Conservation (phyloP, 768 basidiomycete species). For the Podaxis carcinomalis region DNA sequence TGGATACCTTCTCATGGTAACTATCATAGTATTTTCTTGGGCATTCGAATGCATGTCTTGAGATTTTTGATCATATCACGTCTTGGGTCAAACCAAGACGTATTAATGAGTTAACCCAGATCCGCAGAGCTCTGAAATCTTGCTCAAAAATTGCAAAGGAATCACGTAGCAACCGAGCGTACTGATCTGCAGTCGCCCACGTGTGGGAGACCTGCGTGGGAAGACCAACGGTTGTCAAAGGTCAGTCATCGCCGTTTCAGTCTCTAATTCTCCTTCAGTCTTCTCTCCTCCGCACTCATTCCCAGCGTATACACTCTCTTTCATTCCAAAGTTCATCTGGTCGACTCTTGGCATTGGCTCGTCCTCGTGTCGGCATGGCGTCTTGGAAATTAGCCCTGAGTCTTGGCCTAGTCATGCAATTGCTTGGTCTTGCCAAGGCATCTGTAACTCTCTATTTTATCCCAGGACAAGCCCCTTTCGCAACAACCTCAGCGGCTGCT, state of each 20-base stretch:
- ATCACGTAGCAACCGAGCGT: not conserved
- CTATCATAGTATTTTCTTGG: too few relatives aligned
- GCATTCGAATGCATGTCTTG: too few relatives aligned
- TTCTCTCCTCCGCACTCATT: conserved; percentile 5
- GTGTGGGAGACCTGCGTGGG: not conserved
- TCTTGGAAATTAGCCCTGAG: conserved; percentile 1
- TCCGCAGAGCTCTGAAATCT: not conserved
- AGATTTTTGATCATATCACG: too few relatives aligned
- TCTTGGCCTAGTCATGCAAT: not conserved
- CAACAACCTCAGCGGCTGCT: conserved; percentile 27
- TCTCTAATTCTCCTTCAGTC: not conserved
- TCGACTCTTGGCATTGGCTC: not conserved
- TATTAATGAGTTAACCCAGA: too few relatives aligned
- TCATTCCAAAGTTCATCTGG: not conserved
- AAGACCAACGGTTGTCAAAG: not conserved
- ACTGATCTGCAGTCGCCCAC: not conserved
- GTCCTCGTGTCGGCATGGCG: not conserved
- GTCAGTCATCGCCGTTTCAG: not conserved
- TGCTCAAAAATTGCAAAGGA: too few relatives aligned
- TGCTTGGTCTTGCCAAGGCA: conserved; percentile 6
- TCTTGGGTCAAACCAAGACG: too few relatives aligned
- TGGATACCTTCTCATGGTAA: too few relatives aligned
- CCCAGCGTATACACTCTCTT: not conserved
- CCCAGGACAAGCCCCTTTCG: conserved; percentile 25
- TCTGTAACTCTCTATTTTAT: conserved; percentile 34